A percentile compares a stretch with the other conserved stretches of the same genome.
Evolutionary conservation across 352 stramenopile species (phyloP).

Genomic region (Phytophthora vignae): DNA sequence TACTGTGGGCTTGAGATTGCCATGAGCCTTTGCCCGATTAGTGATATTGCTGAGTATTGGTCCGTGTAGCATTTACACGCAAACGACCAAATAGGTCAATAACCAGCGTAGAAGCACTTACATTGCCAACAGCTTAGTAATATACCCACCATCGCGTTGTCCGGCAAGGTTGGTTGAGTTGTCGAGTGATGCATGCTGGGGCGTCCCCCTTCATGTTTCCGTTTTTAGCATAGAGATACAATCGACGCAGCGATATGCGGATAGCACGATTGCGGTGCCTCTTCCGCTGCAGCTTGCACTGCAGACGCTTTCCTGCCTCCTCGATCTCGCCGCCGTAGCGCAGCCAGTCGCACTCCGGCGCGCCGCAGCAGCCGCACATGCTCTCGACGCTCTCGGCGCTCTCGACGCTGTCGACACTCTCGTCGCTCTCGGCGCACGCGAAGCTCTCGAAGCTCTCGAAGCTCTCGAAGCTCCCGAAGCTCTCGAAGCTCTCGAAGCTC

Average conservation of each 20-base stretch:
- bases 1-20: not conserved
- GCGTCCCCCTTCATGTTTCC: conserved; percentile 5
- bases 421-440: too few species aligned
- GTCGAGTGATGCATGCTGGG: not conserved
- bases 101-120: conserved; percentile 9
- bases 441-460: too few species aligned
- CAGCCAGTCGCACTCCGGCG: conserved; percentile 6
- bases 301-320: conserved; percentile 1
- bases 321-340: not conserved
- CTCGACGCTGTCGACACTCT: too few species aligned
- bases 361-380: conserved; percentile 7
- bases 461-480: not conserved
- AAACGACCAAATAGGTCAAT: conserved; percentile 17
- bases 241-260: not conserved
- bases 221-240: conserved; percentile 11
- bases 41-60: not conserved
- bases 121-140: conserved; percentile 7
- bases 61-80: not conserved
- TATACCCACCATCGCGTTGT: conserved; percentile 2
- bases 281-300: not conserved
- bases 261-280: not conserved
- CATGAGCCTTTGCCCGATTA: not conserved
- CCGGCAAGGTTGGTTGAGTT: conserved; percentile 2
- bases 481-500: too few species aligned
- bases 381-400: not conserved